Conservation (phyloP, 1,284 basidiomycete genomes). For the Kwoniella shivajii region DNA sequence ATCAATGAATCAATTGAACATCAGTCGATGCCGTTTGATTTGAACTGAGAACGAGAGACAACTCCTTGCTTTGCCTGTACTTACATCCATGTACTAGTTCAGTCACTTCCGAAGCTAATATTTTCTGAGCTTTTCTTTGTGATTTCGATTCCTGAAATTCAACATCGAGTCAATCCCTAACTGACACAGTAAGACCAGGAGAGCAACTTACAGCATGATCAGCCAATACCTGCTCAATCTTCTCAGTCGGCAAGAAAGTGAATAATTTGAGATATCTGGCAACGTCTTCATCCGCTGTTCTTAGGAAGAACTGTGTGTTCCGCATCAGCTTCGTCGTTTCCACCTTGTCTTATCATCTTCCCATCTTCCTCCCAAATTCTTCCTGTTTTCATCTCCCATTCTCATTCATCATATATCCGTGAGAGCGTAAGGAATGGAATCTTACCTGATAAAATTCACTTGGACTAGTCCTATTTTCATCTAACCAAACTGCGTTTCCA, state of each 20-base stretch:
- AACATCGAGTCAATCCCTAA: not conserved
- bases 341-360: no score
- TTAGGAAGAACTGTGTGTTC: slow-evolving; percentile 80
- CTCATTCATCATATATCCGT: no score
- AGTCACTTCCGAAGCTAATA: slow-evolving; percentile 83
- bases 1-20: not conserved
- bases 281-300: slow-evolving; percentile 79
- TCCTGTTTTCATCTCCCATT: no score
- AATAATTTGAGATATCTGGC: slow-evolving; percentile 78
- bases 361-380: no score
- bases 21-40: no score
- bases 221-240: slow-evolving; percentile 64
- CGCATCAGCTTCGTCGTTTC: not conserved
- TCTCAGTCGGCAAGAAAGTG: slow-evolving; percentile 69
- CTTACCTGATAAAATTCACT: slow-evolving; percentile 89
- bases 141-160: slow-evolving; percentile 58
- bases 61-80: no score
- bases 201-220: slow-evolving; percentile 56
- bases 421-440: no score
- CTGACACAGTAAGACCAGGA: not conserved
- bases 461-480: slow-evolving; percentile 71
- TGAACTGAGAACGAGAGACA: no score
- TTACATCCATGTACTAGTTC: slow-evolving; percentile 79
- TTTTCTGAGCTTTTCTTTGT: slow-evolving; percentile 71
- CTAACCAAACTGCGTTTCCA: slow-evolving; percentile 93